These are phyloP conservation scores for Zalerion maritima DNA, from an alignment of 495 filamentous ascomycete genomes.

Conservation along the genomic window DNA sequence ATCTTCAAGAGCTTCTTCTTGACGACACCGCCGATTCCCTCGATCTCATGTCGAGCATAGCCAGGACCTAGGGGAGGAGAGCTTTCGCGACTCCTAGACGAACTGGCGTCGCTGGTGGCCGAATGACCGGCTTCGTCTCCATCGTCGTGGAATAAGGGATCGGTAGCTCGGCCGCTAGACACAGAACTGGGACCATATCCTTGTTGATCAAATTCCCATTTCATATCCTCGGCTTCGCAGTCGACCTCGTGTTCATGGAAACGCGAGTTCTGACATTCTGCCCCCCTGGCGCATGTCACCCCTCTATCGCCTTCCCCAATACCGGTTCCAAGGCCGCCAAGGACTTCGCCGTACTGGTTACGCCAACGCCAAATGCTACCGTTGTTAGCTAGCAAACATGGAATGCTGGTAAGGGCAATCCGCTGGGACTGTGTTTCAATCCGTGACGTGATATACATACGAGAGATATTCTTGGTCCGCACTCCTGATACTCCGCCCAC, in stretches of 20 bases:
- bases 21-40: conserved; percentile 70
- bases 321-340: conserved; percentile 70
- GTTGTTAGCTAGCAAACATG: not conserved
- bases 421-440: conserved; percentile 2
- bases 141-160: too few relatives aligned
- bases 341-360: conserved; percentile 63
- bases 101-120: too few relatives aligned
- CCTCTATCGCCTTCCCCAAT: conserved; percentile 81
- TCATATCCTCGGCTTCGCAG: conserved; percentile 52
- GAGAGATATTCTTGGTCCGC: conserved; percentile 57
- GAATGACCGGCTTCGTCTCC: too few relatives aligned
- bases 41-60: conserved; percentile 71
- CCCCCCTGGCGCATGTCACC: conserved; percentile 64
- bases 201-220: conserved; percentile 5
- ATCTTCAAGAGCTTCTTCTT: conserved; percentile 69
- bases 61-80: conserved; percentile 37
- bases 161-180: conserved; percentile 2
- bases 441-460: conserved; percentile 13
- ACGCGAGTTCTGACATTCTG: conserved; percentile 50
- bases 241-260: conserved; percentile 71
- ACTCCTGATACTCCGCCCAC: conserved; percentile 51
- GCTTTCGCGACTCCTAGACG: conserved; percentile 20
- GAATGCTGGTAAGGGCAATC: not conserved
- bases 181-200: conserved; percentile 1
- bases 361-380: conserved; percentile 74